A percentile compares a stretch with the other conserved stretches of the same genome.
phyloP scores from a whole-genome alignment of 768 basidiomycete genomes.

The Trametes punicea region DNA sequence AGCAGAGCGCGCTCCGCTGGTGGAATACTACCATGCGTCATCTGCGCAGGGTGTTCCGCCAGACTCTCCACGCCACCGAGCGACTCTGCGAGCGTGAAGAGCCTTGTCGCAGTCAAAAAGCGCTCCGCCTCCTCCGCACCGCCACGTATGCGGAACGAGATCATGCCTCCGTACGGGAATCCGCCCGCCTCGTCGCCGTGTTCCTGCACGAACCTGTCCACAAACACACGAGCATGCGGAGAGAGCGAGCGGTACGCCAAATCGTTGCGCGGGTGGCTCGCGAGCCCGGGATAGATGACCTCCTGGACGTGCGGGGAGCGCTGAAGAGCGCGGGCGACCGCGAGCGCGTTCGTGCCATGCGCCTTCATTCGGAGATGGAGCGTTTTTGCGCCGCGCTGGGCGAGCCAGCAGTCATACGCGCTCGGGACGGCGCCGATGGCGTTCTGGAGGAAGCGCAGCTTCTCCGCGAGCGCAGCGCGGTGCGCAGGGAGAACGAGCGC shows the following conservation, averaged over 20 bases:
- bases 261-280: conserved; percentile 59
- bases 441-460: conserved; percentile 86
- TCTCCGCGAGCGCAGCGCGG: conserved; percentile 44
- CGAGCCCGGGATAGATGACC: conserved; percentile 85
- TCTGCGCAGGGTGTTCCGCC: conserved; percentile 80
- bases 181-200: conserved; percentile 41
- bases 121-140: conserved; percentile 52
- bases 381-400: conserved; percentile 89
- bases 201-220: conserved; percentile 38
- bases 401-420: conserved; percentile 86
- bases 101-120: conserved; percentile 60
- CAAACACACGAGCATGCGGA: conserved; percentile 66
- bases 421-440: conserved; percentile 83
- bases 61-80: conserved; percentile 92
- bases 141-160: conserved; percentile 64
- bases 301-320: conserved; percentile 59
- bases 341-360: conserved; percentile 81
- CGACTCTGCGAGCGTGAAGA: conserved; percentile 85
- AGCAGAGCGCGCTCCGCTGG: conserved; percentile 59
- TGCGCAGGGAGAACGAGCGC: conserved; percentile 66
- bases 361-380: conserved; percentile 83
- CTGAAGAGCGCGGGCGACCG: conserved; percentile 62
- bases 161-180: conserved; percentile 90
- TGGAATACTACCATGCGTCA: conserved; percentile 86
- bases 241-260: conserved; percentile 62